Conservation (phyloP, 73 alveolate species). For the Uronychia setigera region DNA sequence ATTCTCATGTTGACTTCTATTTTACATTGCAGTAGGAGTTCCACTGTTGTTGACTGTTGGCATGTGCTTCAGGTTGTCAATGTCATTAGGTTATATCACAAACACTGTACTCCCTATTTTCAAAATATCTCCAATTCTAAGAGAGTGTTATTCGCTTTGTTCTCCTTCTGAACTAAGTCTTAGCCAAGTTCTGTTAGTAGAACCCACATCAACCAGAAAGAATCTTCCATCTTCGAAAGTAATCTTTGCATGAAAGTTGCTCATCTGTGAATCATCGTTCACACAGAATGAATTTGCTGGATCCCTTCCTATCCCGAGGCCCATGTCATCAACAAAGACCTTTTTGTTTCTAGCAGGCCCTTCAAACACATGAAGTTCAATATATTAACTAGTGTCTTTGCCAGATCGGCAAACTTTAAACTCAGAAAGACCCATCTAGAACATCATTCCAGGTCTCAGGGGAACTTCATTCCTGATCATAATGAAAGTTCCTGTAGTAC, state of each 20-base stretch:
- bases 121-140: constrained; percentile 64
- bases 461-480: constrained; percentile 71
- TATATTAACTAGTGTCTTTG: constrained; percentile 35
- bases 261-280: constrained; percentile 76
- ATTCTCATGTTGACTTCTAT: not conserved
- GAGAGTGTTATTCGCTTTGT: constrained; percentile 45
- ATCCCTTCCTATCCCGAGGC: constrained; percentile 76
- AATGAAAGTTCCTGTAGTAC: constrained; percentile 83
- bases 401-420: constrained; percentile 63
- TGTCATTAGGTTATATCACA: constrained; percentile 68
- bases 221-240: constrained; percentile 52
- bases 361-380: constrained; percentile 69
- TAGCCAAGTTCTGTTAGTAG: constrained; percentile 82
- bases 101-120: constrained; percentile 83
- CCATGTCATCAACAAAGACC: constrained; percentile 50
- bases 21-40: not conserved
- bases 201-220: constrained; percentile 72
- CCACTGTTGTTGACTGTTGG: constrained; percentile 41
- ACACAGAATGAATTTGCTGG: constrained; percentile 65
- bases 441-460: constrained; percentile 73
- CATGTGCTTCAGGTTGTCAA: constrained; percentile 58
- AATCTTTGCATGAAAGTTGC: constrained; percentile 74
- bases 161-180: constrained; percentile 78
- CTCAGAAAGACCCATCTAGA: constrained; percentile 80
- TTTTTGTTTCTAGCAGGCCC: constrained; percentile 76